Percentiles rank a stretch among this genome's conserved stretches.
Evolutionary conservation across 805 yeast species (phyloP).

Genomic region (Pichia eremophila): DNA sequence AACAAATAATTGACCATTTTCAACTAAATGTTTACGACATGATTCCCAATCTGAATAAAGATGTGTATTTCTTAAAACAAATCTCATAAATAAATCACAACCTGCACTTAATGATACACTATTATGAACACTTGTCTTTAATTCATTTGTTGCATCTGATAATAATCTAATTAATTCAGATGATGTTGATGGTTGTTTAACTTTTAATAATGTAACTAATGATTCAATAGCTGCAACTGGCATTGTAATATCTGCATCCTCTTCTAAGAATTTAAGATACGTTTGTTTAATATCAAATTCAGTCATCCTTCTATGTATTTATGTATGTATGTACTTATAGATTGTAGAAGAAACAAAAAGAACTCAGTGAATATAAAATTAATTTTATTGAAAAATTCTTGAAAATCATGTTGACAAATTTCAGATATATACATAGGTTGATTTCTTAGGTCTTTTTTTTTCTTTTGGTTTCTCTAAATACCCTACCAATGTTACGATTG

Average conservation of each 20-base stretch:
- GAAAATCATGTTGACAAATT: too few species aligned
- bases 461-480: too few species aligned
- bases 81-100: slow-evolving; percentile 91
- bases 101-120: slow-evolving; percentile 94
- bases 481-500: too few species aligned
- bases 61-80: slow-evolving; percentile 82
- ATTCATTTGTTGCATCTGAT: slow-evolving; percentile 61
- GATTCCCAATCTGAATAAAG: slow-evolving; percentile 91
- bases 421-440: too few species aligned
- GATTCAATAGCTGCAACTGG: slow-evolving; percentile 98
- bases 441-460: too few species aligned
- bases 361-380: too few species aligned
- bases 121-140: slow-evolving; percentile 76
- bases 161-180: slow-evolving; percentile 82
- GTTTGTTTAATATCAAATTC: slow-evolving; percentile 75
- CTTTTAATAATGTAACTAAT: slow-evolving; percentile 69
- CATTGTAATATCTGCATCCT: slow-evolving; percentile 96
- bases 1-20: slow-evolving; percentile 86
- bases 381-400: too few species aligned
- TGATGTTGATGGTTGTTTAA: slow-evolving; percentile 85
- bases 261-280: slow-evolving; percentile 70
- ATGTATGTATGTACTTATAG: too few species aligned
- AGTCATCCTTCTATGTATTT: slow-evolving; percentile 2
- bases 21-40: slow-evolving; percentile 78
- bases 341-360: too few species aligned